Evolutionary conservation across 495 filamentous ascomycete species (phyloP), one percentile per base, ranked within the genome.

Genomic region (Lentithecium fluviatile): DNA sequence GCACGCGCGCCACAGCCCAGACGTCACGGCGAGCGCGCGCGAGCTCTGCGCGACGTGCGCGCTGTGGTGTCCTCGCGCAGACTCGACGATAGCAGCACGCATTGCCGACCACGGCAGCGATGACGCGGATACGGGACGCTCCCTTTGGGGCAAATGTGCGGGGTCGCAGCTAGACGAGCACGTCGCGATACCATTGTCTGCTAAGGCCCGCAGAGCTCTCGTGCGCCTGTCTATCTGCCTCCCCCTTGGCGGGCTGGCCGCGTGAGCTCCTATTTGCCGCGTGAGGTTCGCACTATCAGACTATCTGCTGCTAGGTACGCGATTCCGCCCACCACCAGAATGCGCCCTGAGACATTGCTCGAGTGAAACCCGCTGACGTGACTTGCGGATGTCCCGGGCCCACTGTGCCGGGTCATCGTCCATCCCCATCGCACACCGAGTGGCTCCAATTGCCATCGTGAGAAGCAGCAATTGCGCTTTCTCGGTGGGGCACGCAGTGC

Each of bases 261-360:
- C 63, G 40, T 66, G 63, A 34, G 36, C 26, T 62, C 25, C 64
- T 23, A 61, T 65, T 66, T 66, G 64, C 63, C 58, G 32, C 26
- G 42, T 52, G 51, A 47, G 52, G 26, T 51, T 46, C 37, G 45
- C 58, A 62, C 58, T 57, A 40, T 3, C 26, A 12, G 19, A 38
- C 36, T 8, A 15, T 21, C 36, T 20, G 24, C 20, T 45, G 29
- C 53, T 21, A 2, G n/a, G n/a, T 42, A 23, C 45, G 23, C n/a
- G n/a, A n/a, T n/a, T 19, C 20, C 17, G 25, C 49, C 52, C 49
- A 17, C 38, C 19, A 5, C 21, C 29, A 15, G 21, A 56, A 36
- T 21, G 21, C 37, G 34, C 17, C 54, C 53, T 20, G 46, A 58
- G 58, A 60, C 58, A 65, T 36, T 0, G 25, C 25, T 49, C 25